Evolutionary conservation across 495 filamentous ascomycete genomes (phyloP).

Genomic region (Durotheca rogersii): DNA sequence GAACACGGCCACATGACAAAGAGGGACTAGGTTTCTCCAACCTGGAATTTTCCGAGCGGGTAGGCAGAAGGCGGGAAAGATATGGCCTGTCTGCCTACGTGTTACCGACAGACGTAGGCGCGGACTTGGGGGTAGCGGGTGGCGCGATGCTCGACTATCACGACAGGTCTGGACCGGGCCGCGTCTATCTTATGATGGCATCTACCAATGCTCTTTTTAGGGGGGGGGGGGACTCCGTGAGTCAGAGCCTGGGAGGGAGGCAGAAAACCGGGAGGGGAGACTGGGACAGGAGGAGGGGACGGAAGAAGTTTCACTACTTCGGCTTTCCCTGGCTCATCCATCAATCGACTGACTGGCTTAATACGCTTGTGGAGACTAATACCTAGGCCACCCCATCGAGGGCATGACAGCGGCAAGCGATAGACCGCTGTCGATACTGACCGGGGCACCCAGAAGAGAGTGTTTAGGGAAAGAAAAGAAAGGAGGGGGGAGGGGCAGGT

Average conservation of each 20-base stretch:
- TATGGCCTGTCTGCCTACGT: conserved; percentile 9
- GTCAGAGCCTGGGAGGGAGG: not conserved
- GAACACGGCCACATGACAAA: no score
- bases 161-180: conserved; percentile 10
- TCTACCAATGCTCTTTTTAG: not conserved
- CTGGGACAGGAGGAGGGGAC: no score
- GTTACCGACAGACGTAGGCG: conserved; percentile 3
- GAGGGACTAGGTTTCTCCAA: no score
- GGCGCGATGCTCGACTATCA: conserved; percentile 13
- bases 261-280: not conserved
- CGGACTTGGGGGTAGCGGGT: conserved; percentile 11
- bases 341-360: conserved; percentile 15
- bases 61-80: conserved; percentile 13
- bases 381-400: no score
- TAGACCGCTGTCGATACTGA: no score
- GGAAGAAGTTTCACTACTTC: no score
- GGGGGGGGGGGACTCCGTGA: not conserved
- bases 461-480: no score
- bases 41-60: no score
- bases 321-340: conserved; percentile 11
- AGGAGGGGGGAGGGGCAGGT: no score
- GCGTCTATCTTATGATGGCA: conserved; percentile 14
- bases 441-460: no score
- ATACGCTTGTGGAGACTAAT: no score
- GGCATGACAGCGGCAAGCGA: no score